These are phyloP conservation scores for Carex pumila DNA, from an alignment of 176 grass and related monocot species.

Conservation along the genomic window DNA sequence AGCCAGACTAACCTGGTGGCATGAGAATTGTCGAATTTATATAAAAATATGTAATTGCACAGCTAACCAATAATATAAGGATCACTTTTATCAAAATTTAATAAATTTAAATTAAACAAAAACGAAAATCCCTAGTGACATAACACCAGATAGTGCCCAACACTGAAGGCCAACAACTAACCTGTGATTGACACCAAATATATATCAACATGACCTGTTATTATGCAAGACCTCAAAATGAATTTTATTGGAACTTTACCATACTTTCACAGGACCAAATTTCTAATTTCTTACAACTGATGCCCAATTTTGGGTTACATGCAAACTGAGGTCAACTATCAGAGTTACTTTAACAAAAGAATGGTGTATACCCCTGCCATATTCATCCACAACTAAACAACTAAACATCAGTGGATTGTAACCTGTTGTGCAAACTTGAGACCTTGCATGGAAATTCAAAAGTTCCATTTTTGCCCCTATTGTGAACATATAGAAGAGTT, in stretches of 20 bases:
- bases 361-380: not conserved
- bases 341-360: not conserved
- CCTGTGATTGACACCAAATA: not conserved
- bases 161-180: not conserved
- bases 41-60: not conserved
- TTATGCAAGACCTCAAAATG: not conserved
- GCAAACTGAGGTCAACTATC: not conserved
- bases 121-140: not conserved
- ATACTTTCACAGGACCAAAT: not conserved
- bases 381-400: not conserved
- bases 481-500: not conserved
- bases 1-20: not conserved
- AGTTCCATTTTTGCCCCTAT: not conserved
- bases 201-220: not conserved
- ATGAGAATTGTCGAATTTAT: not conserved
- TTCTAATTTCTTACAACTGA: not conserved
- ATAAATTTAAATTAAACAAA: not conserved
- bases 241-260: not conserved
- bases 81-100: not conserved
- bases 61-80: not conserved
- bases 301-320: not conserved
- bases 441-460: not conserved
- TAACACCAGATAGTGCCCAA: not conserved
- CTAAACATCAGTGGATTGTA: not conserved
- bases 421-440: not conserved